Base-by-base conservation (phyloP, 805 yeast genomes). In the Metschnikowia cerradonensis region DNA sequence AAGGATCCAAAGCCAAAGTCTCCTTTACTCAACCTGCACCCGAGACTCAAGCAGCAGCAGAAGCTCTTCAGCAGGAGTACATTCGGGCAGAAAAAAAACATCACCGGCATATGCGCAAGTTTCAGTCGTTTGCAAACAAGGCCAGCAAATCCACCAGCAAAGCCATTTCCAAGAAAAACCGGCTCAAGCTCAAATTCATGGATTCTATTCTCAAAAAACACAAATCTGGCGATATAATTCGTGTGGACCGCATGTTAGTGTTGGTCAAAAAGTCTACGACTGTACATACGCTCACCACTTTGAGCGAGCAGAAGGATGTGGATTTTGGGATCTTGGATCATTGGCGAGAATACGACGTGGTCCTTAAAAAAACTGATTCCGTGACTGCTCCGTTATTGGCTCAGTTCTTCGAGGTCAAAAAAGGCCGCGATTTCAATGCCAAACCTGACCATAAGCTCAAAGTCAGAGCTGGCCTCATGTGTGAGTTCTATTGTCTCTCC, bases 301-400 rank as follows among this genome's bases (percentile, higher is more conserved):
- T 78, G 52, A 72, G 76, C 13, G 89, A 83, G 52, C 62, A 67
- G 8, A 83, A 80, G 50, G 69, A 76, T 1, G 71, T 74, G 23
- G 81, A 80, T 38, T 73, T 88, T 0, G 67, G 85, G 47, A 76
- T 87, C 1, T 53, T 75, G 8, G 91, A 88, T 51, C 68, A 90
- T 44, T 90, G 97, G 94, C 81, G 77, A 53, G 97, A 91, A 62
- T 88, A 83, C 61, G 70, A 82, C 26, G 85, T 87, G 2, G 89
- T 87, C 1, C 83, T 86, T 1, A 71, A 92, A 52, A 77, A 80
- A n/a, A 81, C 88, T 0, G 83, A 80, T 14, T 67, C 74, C 51
- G 44, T 60, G 0, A 72, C 68, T 2, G 66, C 70, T 8, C 91
- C 95, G 0, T 61, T 89, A 0, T 63, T 73, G 3, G 52, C 90